Evolutionary conservation across 1,284 basidiomycete genomes (phyloP), one percentile per base, ranked within the genome.

Genomic region (Prillingera fragicola): DNA sequence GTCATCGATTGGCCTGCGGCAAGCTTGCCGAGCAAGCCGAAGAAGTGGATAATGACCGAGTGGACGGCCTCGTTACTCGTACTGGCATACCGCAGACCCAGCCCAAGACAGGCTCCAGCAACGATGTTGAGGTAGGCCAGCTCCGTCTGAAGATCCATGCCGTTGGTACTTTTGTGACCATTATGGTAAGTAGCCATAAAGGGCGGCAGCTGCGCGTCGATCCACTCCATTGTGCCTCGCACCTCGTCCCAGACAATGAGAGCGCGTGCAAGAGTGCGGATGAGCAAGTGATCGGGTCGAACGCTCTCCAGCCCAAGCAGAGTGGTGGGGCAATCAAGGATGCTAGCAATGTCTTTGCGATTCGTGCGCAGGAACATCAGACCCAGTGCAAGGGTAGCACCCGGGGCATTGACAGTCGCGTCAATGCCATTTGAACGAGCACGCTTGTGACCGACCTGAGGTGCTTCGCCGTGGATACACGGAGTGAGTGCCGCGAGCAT

Each of bases 51-150:
- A 38, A 98, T 77, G 58, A 86, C 78, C 24, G 78, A 74, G 64
- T 95, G 88, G 1, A 91, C 92, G 56, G 87, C 81, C 48, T 88
- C 84, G 22, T 84, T 77, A 0, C 89, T 89, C 0, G 87, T 91
- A 8, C 95, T 92, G 1, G 95, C 94, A 61, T 82, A 95, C 66
- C 94, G 96, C 52, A 99, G 74, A 7, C 84, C 90, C 25, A 98
- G 78, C 1, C 83, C 88, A 53, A 98, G 90, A 70, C 89, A 92
- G 31, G 85, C 85, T 2, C 89, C 94, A 1, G 91, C 81, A 22
- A 91, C 71, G 53, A 95, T 85, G 63, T 90, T 86, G 70, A 86
- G 86, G 67, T 90, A 87, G 1, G 87, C 88, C 44, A 92, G 69
- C 60, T 92, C 87, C 45, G 83, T 78, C 9, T 85, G 77, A 49